Conservation (phyloP, 148 eudicot species). For the Rhododendron molle region DNA sequence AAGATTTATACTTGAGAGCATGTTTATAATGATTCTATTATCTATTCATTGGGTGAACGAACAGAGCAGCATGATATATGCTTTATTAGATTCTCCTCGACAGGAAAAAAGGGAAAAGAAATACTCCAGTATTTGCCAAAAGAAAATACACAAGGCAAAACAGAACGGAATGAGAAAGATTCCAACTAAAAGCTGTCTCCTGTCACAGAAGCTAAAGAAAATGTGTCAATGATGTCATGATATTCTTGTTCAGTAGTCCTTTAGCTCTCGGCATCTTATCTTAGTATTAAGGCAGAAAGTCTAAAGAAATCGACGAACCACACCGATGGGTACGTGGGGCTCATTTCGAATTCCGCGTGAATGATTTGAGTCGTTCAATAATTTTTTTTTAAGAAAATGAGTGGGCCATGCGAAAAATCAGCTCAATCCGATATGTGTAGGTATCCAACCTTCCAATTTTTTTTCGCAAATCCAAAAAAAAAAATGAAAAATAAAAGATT, state of each 20-base stretch:
- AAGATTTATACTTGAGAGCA: not conserved
- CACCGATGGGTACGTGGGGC: too few relatives aligned
- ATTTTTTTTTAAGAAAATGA: too few relatives aligned
- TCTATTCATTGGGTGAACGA: not conserved
- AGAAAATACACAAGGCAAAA: not conserved
- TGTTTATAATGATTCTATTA: not conserved
- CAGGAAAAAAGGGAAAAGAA: not conserved
- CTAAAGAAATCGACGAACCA: too few relatives aligned
- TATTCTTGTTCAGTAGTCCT: not conserved
- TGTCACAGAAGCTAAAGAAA: not conserved
- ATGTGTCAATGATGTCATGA: not conserved
- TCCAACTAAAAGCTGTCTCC: not conserved
- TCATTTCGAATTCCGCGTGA: rapidly evolving
- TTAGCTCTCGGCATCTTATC: not conserved
- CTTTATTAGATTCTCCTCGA: not conserved
- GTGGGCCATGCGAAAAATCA: too few relatives aligned
- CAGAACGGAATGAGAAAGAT: not conserved
- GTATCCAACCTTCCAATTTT: too few relatives aligned
- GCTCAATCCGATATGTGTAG: too few relatives aligned
- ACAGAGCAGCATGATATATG: not conserved
- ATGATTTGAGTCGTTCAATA: too few relatives aligned
- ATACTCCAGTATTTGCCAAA: too few relatives aligned
- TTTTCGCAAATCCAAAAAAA: too few relatives aligned
- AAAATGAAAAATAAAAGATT: too few relatives aligned
- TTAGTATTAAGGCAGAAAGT: too few relatives aligned